Base-by-base conservation (phyloP, 495 filamentous ascomycete species). In the Podospora sp. region DNA sequence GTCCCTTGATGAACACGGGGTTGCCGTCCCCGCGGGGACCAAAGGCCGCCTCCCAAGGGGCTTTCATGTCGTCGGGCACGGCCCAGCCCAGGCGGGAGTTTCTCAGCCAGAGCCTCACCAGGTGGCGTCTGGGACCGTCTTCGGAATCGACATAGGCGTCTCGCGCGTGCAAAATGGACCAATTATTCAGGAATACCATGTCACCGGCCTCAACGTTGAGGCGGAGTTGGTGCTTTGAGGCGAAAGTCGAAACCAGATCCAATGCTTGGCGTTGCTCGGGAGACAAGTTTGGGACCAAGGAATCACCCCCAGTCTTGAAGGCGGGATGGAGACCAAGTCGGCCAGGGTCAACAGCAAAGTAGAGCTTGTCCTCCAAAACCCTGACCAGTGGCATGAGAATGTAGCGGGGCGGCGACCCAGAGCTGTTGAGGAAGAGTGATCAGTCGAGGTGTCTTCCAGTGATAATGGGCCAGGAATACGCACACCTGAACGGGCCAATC, bases 171-270 rank as follows among this genome's bases (percentile, higher is more conserved):
- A 90, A 80, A 7, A 88, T 71, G 6, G 78, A 78, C 26, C 88
- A 77, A 64, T 91, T 91, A 69, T 91, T 89, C 67, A 89, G 78
- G 66, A 88, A 87, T 49, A 87, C 74, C 18, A 91, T 78, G 72
- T 91, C 88, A 0, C 88, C 89, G 7, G 78, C 76, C 59, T 82
- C 77, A 25, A 86, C 81, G 25, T 84, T 75, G 6, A 91, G 71
- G 21, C 29, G 69, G 6, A 79, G 53, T 6, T 76, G 76, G 49
- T 80, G 66, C 51, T 72, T 76, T 12, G 68, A 62, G 0, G 82
- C 82, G 6, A 76, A 65, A 8, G 62, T 56, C 9, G 74, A 73
- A 1, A 84, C 59, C 27, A 73, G 51, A 0, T 67, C 67, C 52
- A 84, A 72, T 16, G 82, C 79, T 12, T 76, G 65, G 33, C 65